Conservation (phyloP, 192 early-diverging fungal genomes). For the Coemansia sp. region DNA sequence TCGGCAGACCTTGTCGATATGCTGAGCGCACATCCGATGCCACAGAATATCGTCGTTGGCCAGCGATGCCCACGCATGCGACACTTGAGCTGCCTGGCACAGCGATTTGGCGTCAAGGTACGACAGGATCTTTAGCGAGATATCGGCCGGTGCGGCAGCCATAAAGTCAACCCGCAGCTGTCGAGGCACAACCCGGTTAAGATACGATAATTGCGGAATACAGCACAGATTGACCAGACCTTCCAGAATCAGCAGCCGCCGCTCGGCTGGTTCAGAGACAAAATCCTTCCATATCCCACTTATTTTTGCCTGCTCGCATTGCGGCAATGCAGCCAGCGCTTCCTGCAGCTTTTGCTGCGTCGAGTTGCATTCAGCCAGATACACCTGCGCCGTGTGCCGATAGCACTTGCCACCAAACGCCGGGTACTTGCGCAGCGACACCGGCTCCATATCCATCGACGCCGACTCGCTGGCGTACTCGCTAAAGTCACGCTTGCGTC, state of each 20-base stretch:
- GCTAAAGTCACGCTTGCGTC: conserved; percentile 42
- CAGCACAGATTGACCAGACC: conserved; percentile 81
- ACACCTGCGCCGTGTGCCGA: conserved; percentile 52
- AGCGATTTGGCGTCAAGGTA: conserved; percentile 91
- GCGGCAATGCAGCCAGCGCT: conserved; percentile 62
- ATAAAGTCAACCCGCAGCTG: conserved; percentile 85
- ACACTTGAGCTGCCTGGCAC: conserved; percentile 89
- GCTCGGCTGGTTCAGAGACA: conserved; percentile 63
- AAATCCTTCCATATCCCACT: conserved; percentile 72
- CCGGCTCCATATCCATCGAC: conserved; percentile 19
- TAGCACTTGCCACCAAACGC: conserved; percentile 55
- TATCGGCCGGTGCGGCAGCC: conserved; percentile 70
- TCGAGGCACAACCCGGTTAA: conserved; percentile 68
- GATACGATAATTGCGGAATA: conserved; percentile 82
- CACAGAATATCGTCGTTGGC: conserved; percentile 93
- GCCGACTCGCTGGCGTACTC: conserved; percentile 20
- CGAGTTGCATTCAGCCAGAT: conserved; percentile 41
- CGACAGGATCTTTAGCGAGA: conserved; percentile 81
- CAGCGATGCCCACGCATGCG: conserved; percentile 72
- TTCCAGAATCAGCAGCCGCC: conserved; percentile 67
- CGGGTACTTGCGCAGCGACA: conserved; percentile 42
- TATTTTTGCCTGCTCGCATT: conserved; percentile 61
- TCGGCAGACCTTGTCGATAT: conserved; percentile 92
- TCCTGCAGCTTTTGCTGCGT: conserved; percentile 49
- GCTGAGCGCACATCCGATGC: conserved; percentile 97